Evolutionary conservation across 1,284 basidiomycete species (phyloP).

Genomic region (Sanghuangporus weigelae): DNA sequence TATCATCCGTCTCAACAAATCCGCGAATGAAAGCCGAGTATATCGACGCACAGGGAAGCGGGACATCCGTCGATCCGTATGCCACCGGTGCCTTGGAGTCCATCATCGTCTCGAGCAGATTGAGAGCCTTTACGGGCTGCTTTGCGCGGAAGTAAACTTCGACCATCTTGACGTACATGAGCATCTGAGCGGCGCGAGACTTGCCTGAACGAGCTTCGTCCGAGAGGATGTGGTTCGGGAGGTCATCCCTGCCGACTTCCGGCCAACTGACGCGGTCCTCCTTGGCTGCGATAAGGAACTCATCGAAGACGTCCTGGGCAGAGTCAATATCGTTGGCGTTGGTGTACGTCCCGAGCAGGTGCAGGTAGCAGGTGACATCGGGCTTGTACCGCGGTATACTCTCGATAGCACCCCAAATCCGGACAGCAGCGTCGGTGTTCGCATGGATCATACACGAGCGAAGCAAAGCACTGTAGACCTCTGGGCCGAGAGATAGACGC

Average conservation of each 20-base stretch:
- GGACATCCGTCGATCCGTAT: constrained; percentile 39
- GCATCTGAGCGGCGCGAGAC: constrained; percentile 33
- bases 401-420: constrained; percentile 67
- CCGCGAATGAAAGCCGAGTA: constrained; percentile 64
- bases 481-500: constrained; percentile 31
- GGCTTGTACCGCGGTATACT: constrained; percentile 36
- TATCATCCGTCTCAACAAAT: constrained; percentile 60
- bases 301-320: constrained; percentile 64
- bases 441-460: constrained; percentile 56
- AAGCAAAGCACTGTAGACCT: constrained; percentile 56
- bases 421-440: constrained; percentile 59
- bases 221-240: constrained; percentile 18
- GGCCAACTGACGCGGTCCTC: constrained; percentile 32
- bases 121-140: constrained; percentile 59
- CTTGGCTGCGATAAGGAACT: constrained; percentile 44
- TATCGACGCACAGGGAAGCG: constrained; percentile 56
- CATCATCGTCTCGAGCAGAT: constrained; percentile 73
- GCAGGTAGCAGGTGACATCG: constrained; percentile 43
- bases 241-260: constrained; percentile 17
- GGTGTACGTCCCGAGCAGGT: constrained; percentile 61
- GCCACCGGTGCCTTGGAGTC: constrained; percentile 36
- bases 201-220: constrained; percentile 16
- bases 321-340: constrained; percentile 49
- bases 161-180: constrained; percentile 75
- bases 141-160: constrained; percentile 67